Base-by-base conservation (phyloP, 345 rosid species). In the Anastatica hierochuntica region DNA sequence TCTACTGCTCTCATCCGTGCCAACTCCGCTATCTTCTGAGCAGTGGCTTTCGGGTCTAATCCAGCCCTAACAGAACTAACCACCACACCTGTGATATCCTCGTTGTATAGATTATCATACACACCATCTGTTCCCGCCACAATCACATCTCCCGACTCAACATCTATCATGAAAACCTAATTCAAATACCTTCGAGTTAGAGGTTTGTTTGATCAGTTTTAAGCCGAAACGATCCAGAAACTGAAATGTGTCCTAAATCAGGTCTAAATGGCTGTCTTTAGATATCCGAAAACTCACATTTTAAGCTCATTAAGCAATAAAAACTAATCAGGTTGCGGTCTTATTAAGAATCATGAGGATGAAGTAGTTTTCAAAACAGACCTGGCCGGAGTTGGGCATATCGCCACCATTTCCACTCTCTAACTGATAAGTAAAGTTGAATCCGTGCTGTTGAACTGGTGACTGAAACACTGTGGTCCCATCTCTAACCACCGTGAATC, bases 111-210 rank as follows among this genome's bases (percentile, higher is more conserved):
- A 75, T 92, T 92, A 72, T 88, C 97, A 54, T 83, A 88, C 52
- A 92, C 43, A n/a, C 99, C 99, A 40, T 92, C 99, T 9, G 97
- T 83, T 60, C 97, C 99, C 8, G 96, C 86, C 17, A 92, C 71
- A 21, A 88, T 77, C 16, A 77, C 95, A 71, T 92, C 99, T 24
- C 99, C 95, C 2, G 73, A 75, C 38, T 75, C 70, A 14, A 80
- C 87, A 14, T 88, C 79, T 42, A 88, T 76, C 57, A 71, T 77
- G 69, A 88, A 92, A 19, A 88, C 86, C 96, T 87, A n/a, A n/a
- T n/a, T n/a, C n/a, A n/a, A n/a, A n/a, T n/a, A n/a, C n/a, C n/a
- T n/a, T n/a, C n/a, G n/a, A n/a, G n/a, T n/a, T n/a, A n/a, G n/a
- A n/a, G n/a, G 33, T 24, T 24, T 24, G 27, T 24, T 24, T 7